These are phyloP conservation scores for Neotropicomus parvogracilis DNA, from an alignment of 1,284 basidiomycete species.

Conservation along the genomic window DNA sequence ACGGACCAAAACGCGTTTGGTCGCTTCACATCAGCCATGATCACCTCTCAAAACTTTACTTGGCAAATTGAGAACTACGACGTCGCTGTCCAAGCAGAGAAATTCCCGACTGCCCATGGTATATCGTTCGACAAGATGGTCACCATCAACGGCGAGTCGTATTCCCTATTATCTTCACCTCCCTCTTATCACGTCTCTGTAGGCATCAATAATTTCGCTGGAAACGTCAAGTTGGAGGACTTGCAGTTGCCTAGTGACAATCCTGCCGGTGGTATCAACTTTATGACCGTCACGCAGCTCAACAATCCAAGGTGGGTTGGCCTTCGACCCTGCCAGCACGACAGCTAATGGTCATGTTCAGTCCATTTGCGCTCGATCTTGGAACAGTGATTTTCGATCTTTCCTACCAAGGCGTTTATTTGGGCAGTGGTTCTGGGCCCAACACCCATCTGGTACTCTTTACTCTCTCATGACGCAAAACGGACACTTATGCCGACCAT, in stretches of 20 bases:
- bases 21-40: constrained; percentile 55
- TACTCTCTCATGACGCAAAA: not conserved
- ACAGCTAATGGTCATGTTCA: constrained; percentile 24
- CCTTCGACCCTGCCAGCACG: not conserved
- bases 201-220: constrained; percentile 68
- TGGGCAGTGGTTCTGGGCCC: constrained; percentile 56
- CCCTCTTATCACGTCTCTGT: not conserved
- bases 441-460: constrained; percentile 48
- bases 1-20: constrained; percentile 52
- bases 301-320: constrained; percentile 56
- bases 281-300: constrained; percentile 55
- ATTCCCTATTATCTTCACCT: not conserved
- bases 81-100: constrained; percentile 64
- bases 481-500: constrained; percentile 1
- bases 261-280: constrained; percentile 66
- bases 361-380: constrained; percentile 67
- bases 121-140: constrained; percentile 60
- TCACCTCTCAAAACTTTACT: constrained; percentile 67
- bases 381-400: constrained; percentile 69
- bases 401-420: constrained; percentile 54
- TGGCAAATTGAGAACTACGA: constrained; percentile 62
- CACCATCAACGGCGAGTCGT: constrained; percentile 45
- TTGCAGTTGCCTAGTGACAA: constrained; percentile 73
- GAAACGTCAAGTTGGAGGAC: constrained; percentile 56
- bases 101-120: constrained; percentile 61